Percentiles rank a stretch among this genome's conserved stretches.
Evolutionary conservation across 805 yeast species (phyloP).

Genomic region (Debaryomyces maramus): DNA sequence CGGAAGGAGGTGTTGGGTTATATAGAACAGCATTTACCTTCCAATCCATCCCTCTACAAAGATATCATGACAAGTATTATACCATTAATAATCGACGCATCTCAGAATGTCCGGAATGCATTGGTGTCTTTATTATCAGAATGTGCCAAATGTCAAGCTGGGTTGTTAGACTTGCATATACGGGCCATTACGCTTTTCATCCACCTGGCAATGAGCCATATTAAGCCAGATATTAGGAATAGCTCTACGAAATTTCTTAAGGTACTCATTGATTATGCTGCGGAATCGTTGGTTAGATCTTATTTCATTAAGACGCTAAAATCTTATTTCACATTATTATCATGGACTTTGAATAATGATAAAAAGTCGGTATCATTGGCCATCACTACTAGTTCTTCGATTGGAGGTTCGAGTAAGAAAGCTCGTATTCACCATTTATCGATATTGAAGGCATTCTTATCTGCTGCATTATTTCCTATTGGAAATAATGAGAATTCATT

Average conservation of each 20-base stretch:
- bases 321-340: constrained; percentile 66
- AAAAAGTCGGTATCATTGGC: constrained; percentile 37
- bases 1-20: constrained; percentile 67
- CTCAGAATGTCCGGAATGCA: constrained; percentile 62
- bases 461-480: constrained; percentile 39
- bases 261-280: constrained; percentile 55
- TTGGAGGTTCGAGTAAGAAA: constrained; percentile 35
- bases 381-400: constrained; percentile 30
- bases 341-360: constrained; percentile 60
- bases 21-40: constrained; percentile 53
- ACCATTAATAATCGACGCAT: constrained; percentile 67
- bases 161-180: constrained; percentile 60
- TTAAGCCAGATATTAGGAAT: constrained; percentile 69
- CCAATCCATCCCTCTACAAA: constrained; percentile 53
- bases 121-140: constrained; percentile 48
- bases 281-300: constrained; percentile 55
- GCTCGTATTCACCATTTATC: constrained; percentile 43
- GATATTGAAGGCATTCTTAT: constrained; percentile 45
- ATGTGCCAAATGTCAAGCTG: constrained; percentile 50
- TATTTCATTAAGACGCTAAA: constrained; percentile 70
- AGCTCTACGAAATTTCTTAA: constrained; percentile 71
- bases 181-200: constrained; percentile 66
- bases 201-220: constrained; percentile 92
- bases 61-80: constrained; percentile 56
- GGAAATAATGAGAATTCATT: constrained; percentile 13